Evolutionary conservation across 2,329 filamentous ascomycete species (phyloP).

Genomic region (Ramichloridium luteum): DNA sequence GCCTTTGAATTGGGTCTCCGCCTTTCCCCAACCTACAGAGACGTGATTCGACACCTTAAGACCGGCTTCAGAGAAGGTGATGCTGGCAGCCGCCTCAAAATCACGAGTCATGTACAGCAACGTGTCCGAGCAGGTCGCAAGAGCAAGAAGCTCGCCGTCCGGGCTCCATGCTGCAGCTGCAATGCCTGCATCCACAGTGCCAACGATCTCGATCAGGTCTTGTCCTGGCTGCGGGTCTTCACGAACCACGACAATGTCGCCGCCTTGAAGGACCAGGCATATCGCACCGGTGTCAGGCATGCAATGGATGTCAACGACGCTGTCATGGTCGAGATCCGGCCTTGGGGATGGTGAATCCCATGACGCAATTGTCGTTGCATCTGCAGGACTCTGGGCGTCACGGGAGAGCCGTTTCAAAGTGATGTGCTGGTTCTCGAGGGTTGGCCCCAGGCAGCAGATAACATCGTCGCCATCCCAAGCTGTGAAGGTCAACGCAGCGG

Average conservation of each 20-base stretch:
- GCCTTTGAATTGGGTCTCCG: constrained; percentile 94
- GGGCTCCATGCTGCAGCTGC: constrained; percentile 84
- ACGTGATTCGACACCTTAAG: constrained; percentile 76
- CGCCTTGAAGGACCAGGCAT: constrained; percentile 75
- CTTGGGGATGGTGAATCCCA: constrained; percentile 81
- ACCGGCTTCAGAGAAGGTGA: constrained; percentile 66
- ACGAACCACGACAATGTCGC: constrained; percentile 77
- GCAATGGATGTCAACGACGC: constrained; percentile 67
- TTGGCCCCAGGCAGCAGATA: constrained; percentile 76
- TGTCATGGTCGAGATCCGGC: constrained; percentile 63
- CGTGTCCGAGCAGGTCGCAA: constrained; percentile 68
- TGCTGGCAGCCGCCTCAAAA: constrained; percentile 73
- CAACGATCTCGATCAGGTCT: constrained; percentile 86
- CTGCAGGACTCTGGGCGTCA: constrained; percentile 29
- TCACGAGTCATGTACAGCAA: constrained; percentile 85
- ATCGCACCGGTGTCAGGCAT: constrained; percentile 67
- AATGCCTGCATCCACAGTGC: constrained; percentile 86
- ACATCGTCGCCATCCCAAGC: constrained; percentile 79
- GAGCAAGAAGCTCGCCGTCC: constrained; percentile 78
- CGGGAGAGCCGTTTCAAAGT: constrained; percentile 50
- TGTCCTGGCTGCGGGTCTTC: constrained; percentile 55
- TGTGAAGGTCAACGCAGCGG: constrained; percentile 55
- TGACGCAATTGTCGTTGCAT: constrained; percentile 51
- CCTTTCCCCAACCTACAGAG: constrained; percentile 95
- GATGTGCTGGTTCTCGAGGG: constrained; percentile 54